Evolutionary conservation across 2,329 filamentous ascomycete genomes (phyloP).

Genomic region (Chrysosporium queenslandicum): DNA sequence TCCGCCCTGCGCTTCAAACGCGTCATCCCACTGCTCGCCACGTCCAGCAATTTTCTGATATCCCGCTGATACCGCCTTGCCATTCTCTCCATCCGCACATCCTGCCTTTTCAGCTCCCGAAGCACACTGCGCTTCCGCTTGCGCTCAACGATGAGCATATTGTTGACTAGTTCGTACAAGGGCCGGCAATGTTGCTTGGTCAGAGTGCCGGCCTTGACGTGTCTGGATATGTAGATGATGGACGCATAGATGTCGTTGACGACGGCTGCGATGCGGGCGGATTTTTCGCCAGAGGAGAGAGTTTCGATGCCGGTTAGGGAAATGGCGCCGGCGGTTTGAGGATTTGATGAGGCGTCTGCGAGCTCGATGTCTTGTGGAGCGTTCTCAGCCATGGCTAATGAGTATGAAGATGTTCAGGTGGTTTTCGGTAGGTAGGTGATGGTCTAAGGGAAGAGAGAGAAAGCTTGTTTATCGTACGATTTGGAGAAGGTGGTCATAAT

Average conservation of each 20-base stretch:
- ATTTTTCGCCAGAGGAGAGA: conserved; percentile 19
- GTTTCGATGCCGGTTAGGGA: conserved; percentile 21
- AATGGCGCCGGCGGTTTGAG: conserved; percentile 18
- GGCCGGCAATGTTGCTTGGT: conserved; percentile 19
- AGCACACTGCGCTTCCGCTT: conserved; percentile 14
- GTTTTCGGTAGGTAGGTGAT: no score
- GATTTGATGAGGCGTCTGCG: not conserved
- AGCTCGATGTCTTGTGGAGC: not conserved
- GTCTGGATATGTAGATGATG: conserved; percentile 24
- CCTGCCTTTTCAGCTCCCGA: conserved; percentile 18
- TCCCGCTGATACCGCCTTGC: conserved; percentile 18
- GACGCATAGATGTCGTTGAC: conserved; percentile 25
- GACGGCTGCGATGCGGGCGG: conserved; percentile 21
- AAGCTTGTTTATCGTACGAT: no score
- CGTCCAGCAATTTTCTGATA: conserved; percentile 18
- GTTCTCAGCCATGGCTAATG: not conserved
- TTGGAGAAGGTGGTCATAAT: not conserved
- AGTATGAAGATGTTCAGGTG: not conserved
- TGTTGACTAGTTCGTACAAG: conserved; percentile 23
- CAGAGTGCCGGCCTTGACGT: conserved; percentile 22
- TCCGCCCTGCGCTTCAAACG: conserved; percentile 16
- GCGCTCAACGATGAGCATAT: conserved; percentile 20
- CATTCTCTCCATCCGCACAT: conserved; percentile 17
- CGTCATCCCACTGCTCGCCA: conserved; percentile 16
- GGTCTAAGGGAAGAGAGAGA: no score